phyloP scores from a whole-genome alignment of 2,329 filamentous ascomycete genomes.

The Chaetomium olivaceum region DNA sequence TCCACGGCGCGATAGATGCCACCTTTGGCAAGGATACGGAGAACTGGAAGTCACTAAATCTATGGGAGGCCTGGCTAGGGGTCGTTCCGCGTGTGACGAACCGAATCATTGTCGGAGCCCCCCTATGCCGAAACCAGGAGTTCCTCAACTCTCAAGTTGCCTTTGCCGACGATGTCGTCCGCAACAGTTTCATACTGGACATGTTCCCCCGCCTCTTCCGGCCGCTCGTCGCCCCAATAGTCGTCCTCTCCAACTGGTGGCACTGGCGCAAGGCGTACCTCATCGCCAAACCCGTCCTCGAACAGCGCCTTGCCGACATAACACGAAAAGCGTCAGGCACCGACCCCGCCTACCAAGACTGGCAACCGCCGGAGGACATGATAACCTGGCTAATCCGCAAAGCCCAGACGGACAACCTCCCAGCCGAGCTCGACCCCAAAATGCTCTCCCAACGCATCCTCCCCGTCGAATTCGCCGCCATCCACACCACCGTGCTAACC shows the following conservation, averaged over 20 bases:
- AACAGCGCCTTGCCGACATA: slow-evolving; percentile 50
- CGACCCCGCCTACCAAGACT: slow-evolving; percentile 44
- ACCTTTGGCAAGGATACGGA: slow-evolving; percentile 40
- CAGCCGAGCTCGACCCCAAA: slow-evolving; percentile 47
- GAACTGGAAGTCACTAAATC: slow-evolving; percentile 44
- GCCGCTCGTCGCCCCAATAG: slow-evolving; percentile 49
- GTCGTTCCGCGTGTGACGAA: slow-evolving; percentile 49
- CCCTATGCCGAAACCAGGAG: slow-evolving; percentile 44
- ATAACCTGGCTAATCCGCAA: slow-evolving; percentile 58
- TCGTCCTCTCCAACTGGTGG: slow-evolving; percentile 48
- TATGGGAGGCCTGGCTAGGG: slow-evolving; percentile 48
- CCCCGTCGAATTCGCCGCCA: slow-evolving; percentile 59
- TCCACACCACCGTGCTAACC: slow-evolving; percentile 59
- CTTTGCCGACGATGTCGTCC: slow-evolving; percentile 53
- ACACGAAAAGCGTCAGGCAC: slow-evolving; percentile 41
- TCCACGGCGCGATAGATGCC: slow-evolving; percentile 40
- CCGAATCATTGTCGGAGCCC: slow-evolving; percentile 44
- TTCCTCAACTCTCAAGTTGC: slow-evolving; percentile 50
- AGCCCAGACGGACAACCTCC: slow-evolving; percentile 47
- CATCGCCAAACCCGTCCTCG: slow-evolving; percentile 50
- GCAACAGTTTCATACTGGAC: slow-evolving; percentile 48
- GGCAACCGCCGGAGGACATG: slow-evolving; percentile 55
- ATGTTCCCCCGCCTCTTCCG: slow-evolving; percentile 51
- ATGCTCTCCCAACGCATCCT: slow-evolving; percentile 54
- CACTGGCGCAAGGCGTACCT: slow-evolving; percentile 48